These are phyloP conservation scores for Gossypium gossypioides DNA, from an alignment of 441 rosid species.

Conservation along the genomic window DNA sequence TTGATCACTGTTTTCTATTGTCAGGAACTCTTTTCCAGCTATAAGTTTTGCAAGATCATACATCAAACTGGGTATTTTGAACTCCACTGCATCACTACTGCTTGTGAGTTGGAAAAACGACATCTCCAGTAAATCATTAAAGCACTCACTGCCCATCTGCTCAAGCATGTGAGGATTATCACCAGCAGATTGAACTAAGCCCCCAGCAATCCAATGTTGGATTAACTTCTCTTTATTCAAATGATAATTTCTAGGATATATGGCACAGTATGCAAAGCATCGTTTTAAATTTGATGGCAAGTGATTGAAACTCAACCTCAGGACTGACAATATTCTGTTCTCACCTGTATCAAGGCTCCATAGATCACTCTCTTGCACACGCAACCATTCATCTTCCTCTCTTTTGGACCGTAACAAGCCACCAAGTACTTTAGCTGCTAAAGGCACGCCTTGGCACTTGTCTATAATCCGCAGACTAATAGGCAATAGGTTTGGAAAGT, in stretches of 20 bases:
- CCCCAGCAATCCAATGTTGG: slow-evolving; percentile 24
- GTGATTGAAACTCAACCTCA: slow-evolving; percentile 21
- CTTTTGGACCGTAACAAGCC: slow-evolving; percentile 17
- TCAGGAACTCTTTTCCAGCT: slow-evolving; percentile 13
- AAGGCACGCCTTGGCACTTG: slow-evolving; percentile 25
- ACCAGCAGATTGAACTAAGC: slow-evolving; percentile 10
- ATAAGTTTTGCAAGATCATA: slow-evolving; percentile 22
- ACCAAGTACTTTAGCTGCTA: slow-evolving; percentile 26
- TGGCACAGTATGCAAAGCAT: slow-evolving; percentile 20
- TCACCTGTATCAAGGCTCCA: slow-evolving; percentile 17
- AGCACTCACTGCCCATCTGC: slow-evolving; percentile 9
- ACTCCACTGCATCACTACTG: background rate
- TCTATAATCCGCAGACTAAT: slow-evolving; percentile 16
- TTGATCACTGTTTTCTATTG: background rate
- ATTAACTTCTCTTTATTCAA: slow-evolving; percentile 21
- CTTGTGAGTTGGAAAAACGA: slow-evolving; percentile 19
- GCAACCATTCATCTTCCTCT: slow-evolving; percentile 17
- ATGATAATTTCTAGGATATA: slow-evolving; percentile 22
- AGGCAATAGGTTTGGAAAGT: background rate
- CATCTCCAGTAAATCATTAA: slow-evolving; percentile 9
- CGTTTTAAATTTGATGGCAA: slow-evolving; percentile 24
- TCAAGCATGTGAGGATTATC: background rate
- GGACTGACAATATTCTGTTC: slow-evolving; percentile 7
- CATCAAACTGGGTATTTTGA: slow-evolving; percentile 19
- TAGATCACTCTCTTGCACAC: slow-evolving; percentile 18